Base-by-base conservation (phyloP, 2,329 filamentous ascomycete genomes). In the Monilinia fructicola region DNA sequence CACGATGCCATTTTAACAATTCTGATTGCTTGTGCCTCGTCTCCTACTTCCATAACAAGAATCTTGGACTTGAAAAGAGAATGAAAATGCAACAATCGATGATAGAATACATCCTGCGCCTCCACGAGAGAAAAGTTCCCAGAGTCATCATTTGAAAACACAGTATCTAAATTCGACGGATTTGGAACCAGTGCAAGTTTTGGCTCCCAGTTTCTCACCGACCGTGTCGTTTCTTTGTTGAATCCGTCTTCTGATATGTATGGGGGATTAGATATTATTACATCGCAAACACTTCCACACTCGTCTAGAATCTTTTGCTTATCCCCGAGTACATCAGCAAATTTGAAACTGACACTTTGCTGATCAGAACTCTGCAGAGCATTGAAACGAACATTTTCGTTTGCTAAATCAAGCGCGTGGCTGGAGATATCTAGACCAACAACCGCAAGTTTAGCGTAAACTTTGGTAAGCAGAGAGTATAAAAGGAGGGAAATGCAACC, bases 241-340 rank as follows among this genome's bases (percentile, higher is more conserved):
- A 91, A 93, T 10, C 84, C 85, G 10, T 61, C 16, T 4, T 77
- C 70, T 2, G 93, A 96, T 61, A 98, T 89, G 76, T 98, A 98
- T 0, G 95, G 95, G 21, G 95, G 95, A 74, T 99, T 99, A 1
- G 90, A 90, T 46, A 95, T 85, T 1, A 99, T 78, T 4, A 98
- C 79, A 67, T 77, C 73, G 54, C 67, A 69, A 31, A n/a, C 23
- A 12, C 54, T 28, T 50, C 11, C n/a, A 16, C 4, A 50, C 40
- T 3, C 31, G 4, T 50, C 31, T 18, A 65, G 5, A 23, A 60
- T 46, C 6, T 3, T 28, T 52, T 54, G 4, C 31, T 66, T 10
- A 42, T 35, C 26, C 4, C 38, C n/a, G 21, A 66, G 56, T 16
- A 66, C 28, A 50, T 66, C 26, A 21, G 40, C n/a, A 35, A 42